Evolutionary conservation across 164 flowering plant genomes (phyloP).

Genomic region (Amborella trichopoda): DNA sequence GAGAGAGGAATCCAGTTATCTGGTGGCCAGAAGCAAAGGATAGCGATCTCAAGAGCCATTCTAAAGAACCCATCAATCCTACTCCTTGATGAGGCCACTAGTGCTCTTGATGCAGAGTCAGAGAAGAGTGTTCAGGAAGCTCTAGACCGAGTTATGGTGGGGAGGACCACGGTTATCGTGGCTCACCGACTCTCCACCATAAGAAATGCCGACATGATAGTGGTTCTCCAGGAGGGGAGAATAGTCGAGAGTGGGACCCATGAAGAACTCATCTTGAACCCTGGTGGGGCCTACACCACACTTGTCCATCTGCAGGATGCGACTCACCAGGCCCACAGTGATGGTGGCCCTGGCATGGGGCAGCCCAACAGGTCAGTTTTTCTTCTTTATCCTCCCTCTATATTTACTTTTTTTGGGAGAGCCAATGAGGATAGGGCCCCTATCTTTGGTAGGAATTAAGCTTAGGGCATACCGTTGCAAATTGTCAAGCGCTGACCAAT

Average conservation of each 20-base stretch:
- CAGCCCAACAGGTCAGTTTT: constrained; percentile 64
- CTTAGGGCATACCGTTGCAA: no score
- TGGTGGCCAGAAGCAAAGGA: constrained; percentile 94
- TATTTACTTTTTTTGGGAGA: no score
- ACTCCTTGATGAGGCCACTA: constrained; percentile 88
- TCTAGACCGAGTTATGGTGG: constrained; percentile 93
- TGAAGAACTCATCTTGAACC: constrained; percentile 65
- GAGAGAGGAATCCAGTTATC: constrained; percentile 93
- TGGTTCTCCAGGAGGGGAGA: constrained; percentile 71
- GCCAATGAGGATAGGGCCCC: no score
- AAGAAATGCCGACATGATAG: constrained; percentile 80
- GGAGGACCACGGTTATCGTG: constrained; percentile 79
- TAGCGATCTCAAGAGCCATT: constrained; percentile 90
- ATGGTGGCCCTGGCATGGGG: constrained; percentile 26
- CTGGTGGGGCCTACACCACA: constrained; percentile 60
- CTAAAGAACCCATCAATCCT: constrained; percentile 85
- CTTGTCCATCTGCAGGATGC: constrained; percentile 71
- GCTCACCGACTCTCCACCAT: constrained; percentile 96
- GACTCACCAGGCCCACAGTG: constrained; percentile 28
- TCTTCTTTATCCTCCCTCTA: no score
- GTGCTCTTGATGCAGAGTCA: constrained; percentile 95
- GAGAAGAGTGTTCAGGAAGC: constrained; percentile 97
- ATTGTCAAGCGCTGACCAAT: no score
- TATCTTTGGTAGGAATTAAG: no score
- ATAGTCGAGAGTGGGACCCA: constrained; percentile 90